Percentiles rank a stretch among this genome's conserved stretches.
Evolutionary conservation across 2,329 filamentous ascomycete species (phyloP).

Genomic region (Sporothrix brasiliensis): DNA sequence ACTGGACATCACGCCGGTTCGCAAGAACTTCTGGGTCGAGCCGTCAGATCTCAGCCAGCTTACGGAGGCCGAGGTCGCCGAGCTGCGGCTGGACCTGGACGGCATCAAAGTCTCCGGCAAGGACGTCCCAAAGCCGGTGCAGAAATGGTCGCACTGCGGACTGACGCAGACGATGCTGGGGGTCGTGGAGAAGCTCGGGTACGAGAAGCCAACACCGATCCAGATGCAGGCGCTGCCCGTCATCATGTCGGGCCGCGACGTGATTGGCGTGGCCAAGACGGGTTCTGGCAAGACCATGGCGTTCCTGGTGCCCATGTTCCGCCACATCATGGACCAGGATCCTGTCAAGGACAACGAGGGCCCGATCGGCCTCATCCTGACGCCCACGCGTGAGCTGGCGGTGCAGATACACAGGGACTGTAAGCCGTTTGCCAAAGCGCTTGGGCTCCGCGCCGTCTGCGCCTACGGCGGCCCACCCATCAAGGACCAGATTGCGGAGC

Average conservation of each 20-base stretch:
- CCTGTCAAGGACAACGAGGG: conserved; percentile 82
- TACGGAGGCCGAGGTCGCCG: conserved; percentile 80
- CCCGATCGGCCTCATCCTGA: conserved; percentile 85
- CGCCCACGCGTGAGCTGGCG: conserved; percentile 89
- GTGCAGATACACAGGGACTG: conserved; percentile 93
- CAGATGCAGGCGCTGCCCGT: conserved; percentile 93
- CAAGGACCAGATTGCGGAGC: conserved; percentile 93
- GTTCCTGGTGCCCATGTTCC: conserved; percentile 94
- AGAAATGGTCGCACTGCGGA: conserved; percentile 96
- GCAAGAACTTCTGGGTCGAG: conserved; percentile 94
- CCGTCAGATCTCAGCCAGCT: conserved; percentile 80
- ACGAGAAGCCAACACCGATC: conserved; percentile 87
- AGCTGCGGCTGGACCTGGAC: conserved; percentile 83
- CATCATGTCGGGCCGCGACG: conserved; percentile 93
- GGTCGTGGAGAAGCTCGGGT: conserved; percentile 78
- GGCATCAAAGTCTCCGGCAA: conserved; percentile 92
- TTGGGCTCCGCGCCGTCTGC: conserved; percentile 83
- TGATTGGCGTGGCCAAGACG: conserved; percentile 95
- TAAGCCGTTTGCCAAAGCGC: conserved; percentile 87
- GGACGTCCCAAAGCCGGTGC: conserved; percentile 87
- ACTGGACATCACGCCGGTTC: conserved; percentile 78
- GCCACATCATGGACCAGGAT: conserved; percentile 93
- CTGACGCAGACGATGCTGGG: conserved; percentile 84
- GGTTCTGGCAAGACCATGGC: conserved; percentile 97
- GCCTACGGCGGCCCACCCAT: conserved; percentile 95